Evolutionary conservation across 139 green algal species (phyloP).

Genomic region (Chlorella sp.): DNA sequence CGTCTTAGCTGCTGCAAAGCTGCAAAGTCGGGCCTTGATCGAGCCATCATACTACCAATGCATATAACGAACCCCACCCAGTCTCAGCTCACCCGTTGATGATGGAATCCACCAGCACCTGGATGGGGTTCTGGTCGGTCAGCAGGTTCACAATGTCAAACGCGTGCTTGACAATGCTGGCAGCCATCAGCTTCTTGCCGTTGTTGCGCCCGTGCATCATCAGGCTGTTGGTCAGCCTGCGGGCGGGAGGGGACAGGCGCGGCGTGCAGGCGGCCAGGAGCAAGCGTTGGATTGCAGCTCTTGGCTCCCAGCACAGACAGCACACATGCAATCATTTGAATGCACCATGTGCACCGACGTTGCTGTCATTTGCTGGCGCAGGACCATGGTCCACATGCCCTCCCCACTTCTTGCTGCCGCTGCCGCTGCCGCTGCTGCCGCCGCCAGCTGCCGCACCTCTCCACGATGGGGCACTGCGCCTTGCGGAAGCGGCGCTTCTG

Average conservation of each 20-base stretch:
- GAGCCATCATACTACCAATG: too few relatives aligned
- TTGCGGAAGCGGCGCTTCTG: slow-evolving; percentile 99
- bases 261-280: neutral
- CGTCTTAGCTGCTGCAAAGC: too few relatives aligned
- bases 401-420: neutral
- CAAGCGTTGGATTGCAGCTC: neutral
- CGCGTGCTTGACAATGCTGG: slow-evolving; percentile 97
- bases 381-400: too few relatives aligned
- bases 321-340: too few relatives aligned
- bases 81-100: slow-evolving; percentile 91
- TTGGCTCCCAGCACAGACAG: neutral
- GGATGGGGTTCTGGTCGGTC: slow-evolving; percentile 98
- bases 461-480: slow-evolving; percentile 98
- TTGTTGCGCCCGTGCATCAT: slow-evolving; percentile 99
- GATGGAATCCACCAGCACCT: slow-evolving; percentile 98
- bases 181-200: slow-evolving; percentile 99
- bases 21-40: too few relatives aligned
- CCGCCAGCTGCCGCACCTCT: slow-evolving; percentile 73
- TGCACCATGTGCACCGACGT: too few relatives aligned
- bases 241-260: neutral
- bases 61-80: too few relatives aligned
- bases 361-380: too few relatives aligned
- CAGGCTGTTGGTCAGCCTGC: slow-evolving; percentile 91
- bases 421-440: neutral
- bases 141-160: slow-evolving; percentile 99